Evolutionary conservation across 2,329 filamentous ascomycete species (phyloP), one percentile per base, ranked within the genome.

Genomic region (Diaporthe citriasiana): DNA sequence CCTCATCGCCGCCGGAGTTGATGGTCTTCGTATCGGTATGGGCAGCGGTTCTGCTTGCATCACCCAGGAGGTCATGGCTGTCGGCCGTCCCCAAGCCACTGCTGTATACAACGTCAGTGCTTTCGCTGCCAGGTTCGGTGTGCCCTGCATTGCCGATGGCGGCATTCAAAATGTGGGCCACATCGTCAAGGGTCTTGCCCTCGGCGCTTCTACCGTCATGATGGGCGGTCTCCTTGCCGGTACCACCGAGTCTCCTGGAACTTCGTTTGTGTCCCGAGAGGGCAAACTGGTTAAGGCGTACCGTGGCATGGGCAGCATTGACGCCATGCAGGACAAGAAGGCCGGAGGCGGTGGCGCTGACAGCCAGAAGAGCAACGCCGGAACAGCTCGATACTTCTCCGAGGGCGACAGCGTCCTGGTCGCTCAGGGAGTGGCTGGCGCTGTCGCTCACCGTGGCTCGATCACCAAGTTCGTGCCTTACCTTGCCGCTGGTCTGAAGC

Each of bases 241-340:
- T 83, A 98, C 97, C 77, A 98, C 96, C 55, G 97, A 99, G 87
- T 98, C 96, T 50, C 97, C 97, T 47, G 97, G 97, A 77, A 95
- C 96, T 78, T 98, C 97, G 78, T 98, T 97, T 82, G 95, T 99
- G 79, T 97, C 94, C 81, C 93, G 94, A 75, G 96, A 98, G 85
- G 97, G 97, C 77, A 97, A 98, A 89, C 92, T 99, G 71, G 96
- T 99, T 85, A 99, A 99, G 90, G 95, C 97, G 53, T 99, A 99
- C 89, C 94, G 97, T 85, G 97, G 97, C 75, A 99, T 99, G 97
- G 97, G 97, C 78, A 95, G 93, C 85, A 99, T 99, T 82, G 97
- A 98, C 81, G 97, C 97, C 78, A 99, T 99, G 97, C 95, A 98
- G 87, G 96, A 98, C 87, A 98, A 97, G 91, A 98, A 98, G 89